Percentiles rank a stretch among this genome's conserved stretches.
These are phyloP conservation scores for Hericium coralloides DNA, from an alignment of 768 basidiomycete species.

Conservation along the genomic window DNA sequence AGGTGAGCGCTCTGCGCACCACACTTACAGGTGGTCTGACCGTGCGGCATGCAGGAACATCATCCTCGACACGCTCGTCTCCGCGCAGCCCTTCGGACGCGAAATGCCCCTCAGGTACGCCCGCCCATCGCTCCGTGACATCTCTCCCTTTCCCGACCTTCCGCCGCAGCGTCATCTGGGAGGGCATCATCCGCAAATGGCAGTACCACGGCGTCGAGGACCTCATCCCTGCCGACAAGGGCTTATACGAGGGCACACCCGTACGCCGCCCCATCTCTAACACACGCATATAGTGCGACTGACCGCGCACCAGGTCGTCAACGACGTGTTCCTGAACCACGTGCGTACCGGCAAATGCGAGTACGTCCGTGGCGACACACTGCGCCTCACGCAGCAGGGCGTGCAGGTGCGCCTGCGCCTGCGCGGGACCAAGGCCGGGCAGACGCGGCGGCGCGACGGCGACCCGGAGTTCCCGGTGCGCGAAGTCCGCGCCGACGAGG, in stretches of 20 bases:
- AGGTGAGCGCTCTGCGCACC: constrained; percentile 1
- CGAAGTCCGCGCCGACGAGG: constrained; percentile 32
- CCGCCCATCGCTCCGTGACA: background rate
- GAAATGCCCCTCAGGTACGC: constrained; percentile 40
- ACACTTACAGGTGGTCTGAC: background rate
- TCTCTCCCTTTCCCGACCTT: background rate
- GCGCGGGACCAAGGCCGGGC: constrained; percentile 23
- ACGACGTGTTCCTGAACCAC: constrained; percentile 40
- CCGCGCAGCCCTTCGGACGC: constrained; percentile 43
- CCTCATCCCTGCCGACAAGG: constrained; percentile 30
- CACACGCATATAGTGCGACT: background rate
- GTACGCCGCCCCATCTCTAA: constrained; percentile 16
- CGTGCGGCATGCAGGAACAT: constrained; percentile 23
- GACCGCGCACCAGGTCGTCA: constrained; percentile 30
- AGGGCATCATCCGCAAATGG: constrained; percentile 31
- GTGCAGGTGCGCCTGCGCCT: constrained; percentile 32
- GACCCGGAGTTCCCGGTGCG: constrained; percentile 3
- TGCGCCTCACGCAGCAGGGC: constrained; percentile 28
- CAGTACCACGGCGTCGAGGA: constrained; percentile 39
- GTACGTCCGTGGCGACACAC: constrained; percentile 41
- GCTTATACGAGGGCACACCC: constrained; percentile 40
- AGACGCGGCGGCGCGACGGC: constrained; percentile 12
- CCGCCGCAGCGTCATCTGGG: constrained; percentile 34
- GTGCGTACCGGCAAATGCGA: constrained; percentile 32
- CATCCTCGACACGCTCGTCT: constrained; percentile 36